Base-by-base conservation (phyloP, 495 filamentous ascomycete genomes). In the Lentithecium fluviatile region DNA sequence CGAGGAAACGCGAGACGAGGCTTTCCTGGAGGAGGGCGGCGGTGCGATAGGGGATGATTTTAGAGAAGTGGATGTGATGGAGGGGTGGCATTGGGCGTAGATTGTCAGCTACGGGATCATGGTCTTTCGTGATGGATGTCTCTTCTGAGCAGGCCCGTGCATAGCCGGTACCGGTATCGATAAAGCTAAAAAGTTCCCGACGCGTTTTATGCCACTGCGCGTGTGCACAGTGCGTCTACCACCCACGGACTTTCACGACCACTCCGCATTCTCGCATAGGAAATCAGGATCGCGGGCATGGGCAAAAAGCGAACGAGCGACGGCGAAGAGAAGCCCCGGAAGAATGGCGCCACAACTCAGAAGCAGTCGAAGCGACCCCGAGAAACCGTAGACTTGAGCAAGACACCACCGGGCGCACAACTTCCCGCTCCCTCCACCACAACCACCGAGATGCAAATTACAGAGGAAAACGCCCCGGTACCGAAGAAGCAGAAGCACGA, bases 21-120 rank as follows among this genome's bases (percentile, higher is more conserved):
- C 45, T 36, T 25, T 74, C 61, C 71, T 82, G 80, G 17, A 81
- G 66, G 1, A 43, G 24, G 12, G 73, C 54, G 19, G 73, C 78
- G 19, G 61, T 45, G 19, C 52, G 13, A 55, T 80, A 76, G 45
- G 80, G 74, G 15, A 79, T 81, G 47, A 83, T 74, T 64, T 73
- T 72, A 45, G 84, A 84, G 60, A 94, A 78, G 70, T 86, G 85
- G 69, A 95, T 73, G 77, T 92, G 88, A 45, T 20, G 78, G 82
- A 77, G 92, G 81, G 45, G 52, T 47, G 67, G 72, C 75, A 80
- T 79, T 43, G 67, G 40, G 57, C 43, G 13, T 11, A 45, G 6
- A 38, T 34, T 15, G 34, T n/a, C 10, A 12, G 43, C 40, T 45
- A 19, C 19, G 25, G 17, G 12, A 38, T 47, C 13, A 32, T 34